Base-by-base conservation (phyloP, 345 rosid genomes). In the Hibiscus mutabilis region DNA sequence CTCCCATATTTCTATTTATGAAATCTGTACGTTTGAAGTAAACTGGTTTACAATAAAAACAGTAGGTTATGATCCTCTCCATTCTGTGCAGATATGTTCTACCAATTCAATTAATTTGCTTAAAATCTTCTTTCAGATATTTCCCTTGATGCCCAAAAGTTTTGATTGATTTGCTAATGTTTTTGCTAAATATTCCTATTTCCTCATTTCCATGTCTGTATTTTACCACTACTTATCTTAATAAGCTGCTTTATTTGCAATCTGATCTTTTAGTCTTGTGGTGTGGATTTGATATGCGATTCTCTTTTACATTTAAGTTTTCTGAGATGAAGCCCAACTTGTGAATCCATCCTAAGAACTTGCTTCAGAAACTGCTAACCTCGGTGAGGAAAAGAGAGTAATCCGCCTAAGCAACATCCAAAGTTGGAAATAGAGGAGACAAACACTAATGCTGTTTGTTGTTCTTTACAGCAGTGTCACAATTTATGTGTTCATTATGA, bases 171-270 rank as follows among this genome's bases (percentile, higher is more conserved):
- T 5, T 19, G 40, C 67, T 19, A 63, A 40, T 64, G 6, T 40
- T 40, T 40, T 40, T 40, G 29, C 29, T 12, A 21, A 42, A 11
- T 21, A 13, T 65, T 65, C 18, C 12, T 64, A 19, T 40, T 7
- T 11, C 8, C 6, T 44, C 52, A 22, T 44, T 44, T 22, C 2
- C 24, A 55, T 29, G 44, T 22, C 18, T 6, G 5, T 42, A 13
- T 22, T 65, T 42, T 44, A 44, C 69, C 69, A 44, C 24, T 8
- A 49, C 22, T 49, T 24, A 67, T 67, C 59, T 67, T n/a, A 67
- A 16, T 67, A 49, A 64, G 25, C 33, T 67, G 59, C 8, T 67
- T 27, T 27, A 25, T 66, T 47, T 25, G 21, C 40, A 47, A 66
- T 66, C 58, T 47, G 22, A 13, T 25, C 37, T 8, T 49, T 12